Base-by-base conservation (phyloP, 2,329 filamentous ascomycete genomes). In the Neurospora crassa region DNA sequence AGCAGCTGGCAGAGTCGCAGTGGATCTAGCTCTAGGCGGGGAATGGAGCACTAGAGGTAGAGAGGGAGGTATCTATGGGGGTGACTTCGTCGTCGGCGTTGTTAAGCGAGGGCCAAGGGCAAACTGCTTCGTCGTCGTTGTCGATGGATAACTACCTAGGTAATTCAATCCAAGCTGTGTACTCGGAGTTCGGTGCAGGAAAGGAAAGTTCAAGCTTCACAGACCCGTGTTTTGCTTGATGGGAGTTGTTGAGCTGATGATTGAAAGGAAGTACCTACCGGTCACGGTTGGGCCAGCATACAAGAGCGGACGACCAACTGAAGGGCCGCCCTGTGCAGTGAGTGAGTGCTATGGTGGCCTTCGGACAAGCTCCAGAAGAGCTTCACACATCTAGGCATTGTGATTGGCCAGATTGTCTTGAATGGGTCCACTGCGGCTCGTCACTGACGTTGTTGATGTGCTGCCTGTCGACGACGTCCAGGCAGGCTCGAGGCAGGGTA, bases 391-490 rank as follows among this genome's bases (percentile, higher is more conserved):
- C 1, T 5, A 1, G 2, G 16, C 2, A 63, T 37, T 63, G 0
- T 63, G 1, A 63, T 63, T 63, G 53, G 53, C 18, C 29, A 3
- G 14, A 10, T 10, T 3, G 1, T 3, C 16, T 63, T 7, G 34
- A 7, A 29, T 24, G 45, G 71, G 70, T 70, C 73, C 71, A 72
- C 71, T 71, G 70, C 71, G 72, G 72, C 72, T 71, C 73, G 72
- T 76, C 75, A 70, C 63, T 78, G 76, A 78, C 76, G 76, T 78
- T 77, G 75, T 77, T 75, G 73, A 76, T 75, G 74, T 76, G 76
- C 75, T 78, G 76, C 76, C 76, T 78, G 73, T 69, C 73, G 72
- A 59, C 47, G 47, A 53, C 47, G 47, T 53, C 47, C 34, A 37
- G 34, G 34, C 29, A 29, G 29, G 29, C 29, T 29, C 29, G 29